A percentile compares a stretch with the other conserved stretches of the same genome.
Evolutionary conservation across 1,284 basidiomycete genomes (phyloP).

Genomic region (Cronartium ribicola): DNA sequence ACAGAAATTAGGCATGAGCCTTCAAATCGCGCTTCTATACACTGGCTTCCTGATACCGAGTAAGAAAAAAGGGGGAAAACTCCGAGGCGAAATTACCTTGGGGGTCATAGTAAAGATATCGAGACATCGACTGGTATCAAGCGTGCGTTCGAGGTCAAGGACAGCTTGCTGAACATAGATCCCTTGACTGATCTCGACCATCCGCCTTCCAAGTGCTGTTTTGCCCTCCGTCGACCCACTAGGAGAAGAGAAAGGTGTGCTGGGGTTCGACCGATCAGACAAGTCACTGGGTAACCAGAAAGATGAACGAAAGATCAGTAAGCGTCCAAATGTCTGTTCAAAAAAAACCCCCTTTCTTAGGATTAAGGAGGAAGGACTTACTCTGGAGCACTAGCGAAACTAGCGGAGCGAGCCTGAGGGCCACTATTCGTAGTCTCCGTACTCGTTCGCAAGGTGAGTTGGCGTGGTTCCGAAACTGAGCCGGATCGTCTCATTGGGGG

Average conservation of each 20-base stretch:
- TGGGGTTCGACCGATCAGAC: conserved; percentile 29
- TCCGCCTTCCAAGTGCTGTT: neutral
- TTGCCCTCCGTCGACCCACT: conserved; percentile 16
- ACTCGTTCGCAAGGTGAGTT: neutral
- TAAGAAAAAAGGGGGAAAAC: neutral
- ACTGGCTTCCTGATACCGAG: too few species aligned
- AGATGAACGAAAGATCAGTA: neutral
- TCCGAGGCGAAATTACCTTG: conserved; percentile 59
- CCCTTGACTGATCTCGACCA: conserved; percentile 18
- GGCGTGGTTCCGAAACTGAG: neutral
- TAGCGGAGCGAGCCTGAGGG: neutral
- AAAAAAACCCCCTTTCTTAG: neutral
- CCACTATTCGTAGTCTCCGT: neutral
- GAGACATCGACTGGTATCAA: conserved; percentile 72
- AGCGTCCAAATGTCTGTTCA: too few species aligned
- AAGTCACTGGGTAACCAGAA: conserved; percentile 23
- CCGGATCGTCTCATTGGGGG: too few species aligned
- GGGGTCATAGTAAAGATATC: conserved; percentile 96
- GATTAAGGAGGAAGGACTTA: neutral
- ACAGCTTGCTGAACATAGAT: conserved; percentile 32
- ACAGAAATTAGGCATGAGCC: conserved; percentile 3
- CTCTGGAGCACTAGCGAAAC: conserved; percentile 16
- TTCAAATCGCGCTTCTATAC: too few species aligned
- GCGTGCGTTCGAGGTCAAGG: conserved; percentile 69
- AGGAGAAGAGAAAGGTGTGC: conserved; percentile 28